Conservation (phyloP, 2,329 filamentous ascomycete genomes). For the Talaromyces sp. region DNA sequence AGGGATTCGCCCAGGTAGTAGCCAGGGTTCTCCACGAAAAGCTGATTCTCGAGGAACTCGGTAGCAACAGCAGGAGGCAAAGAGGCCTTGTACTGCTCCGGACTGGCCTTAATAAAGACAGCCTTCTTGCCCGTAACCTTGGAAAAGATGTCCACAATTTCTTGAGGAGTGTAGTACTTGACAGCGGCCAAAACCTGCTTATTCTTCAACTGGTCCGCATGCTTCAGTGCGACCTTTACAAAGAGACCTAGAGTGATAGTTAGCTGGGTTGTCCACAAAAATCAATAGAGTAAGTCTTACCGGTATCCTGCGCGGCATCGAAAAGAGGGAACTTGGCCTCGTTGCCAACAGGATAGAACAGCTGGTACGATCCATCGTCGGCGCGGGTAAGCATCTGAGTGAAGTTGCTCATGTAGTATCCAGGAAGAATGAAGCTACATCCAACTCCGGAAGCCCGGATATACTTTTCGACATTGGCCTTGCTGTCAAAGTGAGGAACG, state of each 20-base stretch:
- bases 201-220: background rate
- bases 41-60: slow-evolving; percentile 1
- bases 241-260: background rate
- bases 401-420: slow-evolving; percentile 28
- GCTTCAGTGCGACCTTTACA: background rate
- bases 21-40: background rate
- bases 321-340: background rate
- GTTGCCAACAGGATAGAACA: background rate
- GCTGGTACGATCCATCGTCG: background rate
- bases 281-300: background rate
- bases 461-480: slow-evolving; percentile 1
- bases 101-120: background rate
- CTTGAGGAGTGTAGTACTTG: background rate
- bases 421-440: background rate
- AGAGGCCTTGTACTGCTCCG: background rate
- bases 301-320: background rate
- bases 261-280: background rate
- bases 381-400: background rate
- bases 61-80: background rate
- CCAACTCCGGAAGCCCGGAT: background rate
- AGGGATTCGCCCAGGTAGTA: background rate
- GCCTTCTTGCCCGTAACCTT: background rate
- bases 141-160: background rate
- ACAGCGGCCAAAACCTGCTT: background rate
- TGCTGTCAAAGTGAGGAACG: slow-evolving; percentile 1